Conservation (phyloP, 2,329 filamentous ascomycete species). For the Colletotrichum siamense region DNA sequence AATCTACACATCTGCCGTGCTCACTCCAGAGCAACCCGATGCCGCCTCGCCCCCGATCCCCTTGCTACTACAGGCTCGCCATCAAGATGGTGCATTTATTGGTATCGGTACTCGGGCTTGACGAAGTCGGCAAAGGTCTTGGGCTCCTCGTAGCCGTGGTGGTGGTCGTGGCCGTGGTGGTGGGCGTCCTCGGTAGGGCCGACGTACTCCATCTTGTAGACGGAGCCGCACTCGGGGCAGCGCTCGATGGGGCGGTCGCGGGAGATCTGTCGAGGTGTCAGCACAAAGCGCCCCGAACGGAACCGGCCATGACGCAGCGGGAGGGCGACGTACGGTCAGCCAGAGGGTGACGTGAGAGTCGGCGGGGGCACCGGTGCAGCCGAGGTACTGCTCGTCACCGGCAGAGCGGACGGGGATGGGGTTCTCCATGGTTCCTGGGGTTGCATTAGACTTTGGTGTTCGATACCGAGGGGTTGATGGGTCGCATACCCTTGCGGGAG, state of each 20-base stretch:
- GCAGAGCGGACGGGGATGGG: slow-evolving; percentile 91
- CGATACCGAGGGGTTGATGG: background rate
- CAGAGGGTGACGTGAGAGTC: slow-evolving; percentile 92
- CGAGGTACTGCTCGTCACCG: slow-evolving; percentile 94
- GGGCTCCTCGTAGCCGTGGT: slow-evolving; percentile 77
- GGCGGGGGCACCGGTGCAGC: slow-evolving; percentile 92
- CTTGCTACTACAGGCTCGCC: slow-evolving; percentile 8
- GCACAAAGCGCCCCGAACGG: background rate
- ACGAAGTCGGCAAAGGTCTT: slow-evolving; percentile 98
- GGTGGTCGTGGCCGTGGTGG: slow-evolving; percentile 63
- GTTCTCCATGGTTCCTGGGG: slow-evolving; percentile 82
- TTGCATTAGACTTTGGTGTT: slow-evolving; percentile 26
- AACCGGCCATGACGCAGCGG: slow-evolving; percentile 5
- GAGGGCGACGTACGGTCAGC: slow-evolving; percentile 74
- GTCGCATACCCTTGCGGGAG: slow-evolving; percentile 75
- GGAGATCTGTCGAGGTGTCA: slow-evolving; percentile 64
- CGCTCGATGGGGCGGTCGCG: slow-evolving; percentile 91
- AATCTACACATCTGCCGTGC: slow-evolving; percentile 43
- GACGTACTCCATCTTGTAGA: slow-evolving; percentile 98
- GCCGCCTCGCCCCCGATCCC: slow-evolving; percentile 13
- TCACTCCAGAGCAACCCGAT: slow-evolving; percentile 19
- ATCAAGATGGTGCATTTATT: slow-evolving; percentile 32
- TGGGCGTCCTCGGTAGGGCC: slow-evolving; percentile 75
- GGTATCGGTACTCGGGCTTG: slow-evolving; percentile 91
- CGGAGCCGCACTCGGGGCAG: slow-evolving; percentile 95